phyloP scores from a whole-genome alignment of 805 yeast genomes.

The Scheffersomyces stipitis region DNA sequence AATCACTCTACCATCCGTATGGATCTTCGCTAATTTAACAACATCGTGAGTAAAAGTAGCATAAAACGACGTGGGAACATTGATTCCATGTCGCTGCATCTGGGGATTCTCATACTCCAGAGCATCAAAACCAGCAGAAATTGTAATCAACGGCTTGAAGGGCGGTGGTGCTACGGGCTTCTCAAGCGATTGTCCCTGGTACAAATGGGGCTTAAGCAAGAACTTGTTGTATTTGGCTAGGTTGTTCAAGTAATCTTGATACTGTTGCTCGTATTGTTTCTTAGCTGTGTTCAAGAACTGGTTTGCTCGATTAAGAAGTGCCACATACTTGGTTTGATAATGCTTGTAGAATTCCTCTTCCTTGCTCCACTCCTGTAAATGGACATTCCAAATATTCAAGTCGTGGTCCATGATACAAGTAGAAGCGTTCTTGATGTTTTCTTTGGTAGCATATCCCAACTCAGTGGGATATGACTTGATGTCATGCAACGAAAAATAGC shows the following conservation, averaged over 20 bases:
- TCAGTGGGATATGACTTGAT: constrained; percentile 87
- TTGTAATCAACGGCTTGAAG: constrained; percentile 54
- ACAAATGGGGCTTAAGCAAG: constrained; percentile 29
- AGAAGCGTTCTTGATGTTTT: constrained; percentile 71
- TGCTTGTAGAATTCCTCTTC: constrained; percentile 65
- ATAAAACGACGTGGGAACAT: constrained; percentile 80
- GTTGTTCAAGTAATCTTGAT: constrained; percentile 24
- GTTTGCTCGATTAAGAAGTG: constrained; percentile 63
- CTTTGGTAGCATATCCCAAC: constrained; percentile 69
- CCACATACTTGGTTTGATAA: constrained; percentile 61
- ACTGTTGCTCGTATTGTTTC: constrained; percentile 40
- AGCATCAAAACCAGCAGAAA: constrained; percentile 89
- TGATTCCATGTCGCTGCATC: constrained; percentile 82
- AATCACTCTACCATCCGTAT: constrained; percentile 58
- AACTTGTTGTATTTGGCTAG: constrained; percentile 31
- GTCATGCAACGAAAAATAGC: constrained; percentile 82
- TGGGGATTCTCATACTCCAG: constrained; percentile 77
- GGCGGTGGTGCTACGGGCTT: constrained; percentile 38
- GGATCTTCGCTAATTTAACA: constrained; percentile 63
- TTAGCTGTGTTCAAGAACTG: constrained; percentile 57
- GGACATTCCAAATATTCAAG: constrained; percentile 81
- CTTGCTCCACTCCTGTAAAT: constrained; percentile 61
- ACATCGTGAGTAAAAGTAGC: constrained; percentile 71
- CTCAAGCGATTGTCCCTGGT: constrained; percentile 19
- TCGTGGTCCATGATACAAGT: constrained; percentile 78